Evolutionary conservation across 768 basidiomycete genomes (phyloP), one percentile per base, ranked within the genome.

Genomic region (Vararia minispora): DNA sequence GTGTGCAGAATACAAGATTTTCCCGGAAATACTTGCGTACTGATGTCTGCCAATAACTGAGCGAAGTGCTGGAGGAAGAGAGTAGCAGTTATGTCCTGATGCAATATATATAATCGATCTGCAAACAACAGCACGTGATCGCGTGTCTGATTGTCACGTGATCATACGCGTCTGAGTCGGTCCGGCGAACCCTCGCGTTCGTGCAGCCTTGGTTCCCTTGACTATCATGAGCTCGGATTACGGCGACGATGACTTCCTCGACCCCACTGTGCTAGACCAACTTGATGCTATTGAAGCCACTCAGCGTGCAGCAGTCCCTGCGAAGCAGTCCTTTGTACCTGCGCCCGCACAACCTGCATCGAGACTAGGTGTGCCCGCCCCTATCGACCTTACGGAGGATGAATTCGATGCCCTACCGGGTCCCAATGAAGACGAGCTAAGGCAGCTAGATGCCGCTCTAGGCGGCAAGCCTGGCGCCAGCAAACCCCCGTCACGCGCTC

Each of bases 251-350:
- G 45, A 48, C 6, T 78, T 79, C 4, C 48, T 58, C 22, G 69
- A 85, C 56, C 69, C 69, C 30, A 71, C 67, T 25, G 67, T 72
- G 3, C 51, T 85, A 6, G 58, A 68, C 26, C 67, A 80, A 50
- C 65, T 88, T 17, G 78, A 83, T 51, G 68, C 72, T 14, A 76
- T 89, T 31, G 83, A 88, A 59, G 75, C 79, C 8, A 67, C 72
- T 12, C 66, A 74, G 45, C 45, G 20, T 26, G 43, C 48, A 47
- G 33, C 38, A 41, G 48, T 35, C 33, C 43, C 36, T 46, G 45
- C 52, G 42, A 39, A 40, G 39, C 28, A 41, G 34, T 26, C 35
- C 41, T 22, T 43, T 40, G 23, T 46, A 55, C 39, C 41, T 46
- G 39, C 48, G 43, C 47, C 51, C 20, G 10, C 47, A 14, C 40